Percentiles rank a stretch among this genome's conserved stretches.
These are phyloP conservation scores for Calonectria pteridis DNA, from an alignment of 2,329 filamentous ascomycete species.

Conservation along the genomic window DNA sequence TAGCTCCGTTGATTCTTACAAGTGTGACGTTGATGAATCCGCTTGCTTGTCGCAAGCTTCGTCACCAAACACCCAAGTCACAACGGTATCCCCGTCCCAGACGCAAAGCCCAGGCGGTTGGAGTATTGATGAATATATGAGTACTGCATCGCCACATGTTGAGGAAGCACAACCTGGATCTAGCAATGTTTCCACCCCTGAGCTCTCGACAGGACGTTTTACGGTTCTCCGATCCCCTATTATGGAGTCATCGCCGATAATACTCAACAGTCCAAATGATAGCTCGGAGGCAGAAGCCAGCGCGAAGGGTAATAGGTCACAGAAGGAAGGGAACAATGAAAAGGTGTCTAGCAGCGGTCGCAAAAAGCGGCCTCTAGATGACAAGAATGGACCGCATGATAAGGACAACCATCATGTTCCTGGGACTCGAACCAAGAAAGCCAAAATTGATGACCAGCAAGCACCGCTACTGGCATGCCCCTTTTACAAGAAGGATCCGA, in stretches of 20 bases:
- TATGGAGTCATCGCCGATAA: neutral
- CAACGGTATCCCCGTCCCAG: neutral
- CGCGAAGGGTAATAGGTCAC: neutral
- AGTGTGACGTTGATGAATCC: neutral
- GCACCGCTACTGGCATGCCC: slow-evolving; percentile 10
- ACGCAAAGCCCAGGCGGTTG: neutral
- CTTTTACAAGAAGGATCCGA: slow-evolving; percentile 22
- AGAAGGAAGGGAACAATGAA: neutral
- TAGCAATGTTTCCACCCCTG: neutral
- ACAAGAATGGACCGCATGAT: neutral
- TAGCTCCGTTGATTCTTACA: neutral
- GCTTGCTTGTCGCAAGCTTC: neutral
- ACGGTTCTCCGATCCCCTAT: neutral
- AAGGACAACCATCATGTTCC: neutral
- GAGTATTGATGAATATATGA: neutral
- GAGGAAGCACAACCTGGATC: neutral
- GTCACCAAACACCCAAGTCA: neutral
- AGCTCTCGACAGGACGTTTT: neutral
- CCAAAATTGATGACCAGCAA: slow-evolving; percentile 10
- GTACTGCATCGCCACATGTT: neutral
- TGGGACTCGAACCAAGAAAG: neutral
- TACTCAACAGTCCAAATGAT: neutral
- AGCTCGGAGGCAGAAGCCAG: neutral
- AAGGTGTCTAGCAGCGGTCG: neutral
- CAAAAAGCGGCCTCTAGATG: slow-evolving; percentile 4